Base-by-base conservation (phyloP, 805 yeast genomes). In the Metschnikowia continentalis region DNA sequence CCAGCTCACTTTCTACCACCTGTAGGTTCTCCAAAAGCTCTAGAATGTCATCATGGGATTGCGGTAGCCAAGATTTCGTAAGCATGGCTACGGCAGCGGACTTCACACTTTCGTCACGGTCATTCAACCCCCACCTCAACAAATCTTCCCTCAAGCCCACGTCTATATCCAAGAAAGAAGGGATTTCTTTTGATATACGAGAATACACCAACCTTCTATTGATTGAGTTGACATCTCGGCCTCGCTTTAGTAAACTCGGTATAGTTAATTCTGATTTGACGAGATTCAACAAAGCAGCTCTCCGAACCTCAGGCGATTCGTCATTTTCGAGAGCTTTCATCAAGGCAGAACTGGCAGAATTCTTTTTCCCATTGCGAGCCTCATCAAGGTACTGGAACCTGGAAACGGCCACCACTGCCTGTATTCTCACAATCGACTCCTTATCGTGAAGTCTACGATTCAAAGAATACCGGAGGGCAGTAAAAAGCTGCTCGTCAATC, bases 121-220 rank as follows among this genome's bases (percentile, higher is more conserved):
- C 99, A 54, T 81, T 82, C 46, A 92, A 74, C 3, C 99, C 98
- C 90, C 96, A 88, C 40, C 77, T 74, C 19, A 94, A 72, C 22
- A 94, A 65, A 49, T 79, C 77, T 51, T 87, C 92, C 39, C 96
- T 72, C 45, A 79, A 72, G 32, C 76, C 78, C 8, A 89, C 70
- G 8, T 70, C 61, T 49, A 72, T 58, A 15, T 50, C 57, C 35
- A 32, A 38, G 55, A 84, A 79, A 54, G 81, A 86, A 5, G 86
- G 87, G 57, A 90, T 71, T 32, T 82, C 84, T 52, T 83, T 83
- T 47, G 90, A 67, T 2, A 87, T 73, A 52, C 86, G 77, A 0
- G 91, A 75, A 65, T 79, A 92, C 0, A 92, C 81, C 20, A 84
- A 64, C 57, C 90, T 76, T 67, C 99, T 76, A 61, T 86, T 90